Evolutionary conservation across 1,284 basidiomycete genomes (phyloP), one percentile per base, ranked within the genome.

Genomic region (Moesziomyces sp.): DNA sequence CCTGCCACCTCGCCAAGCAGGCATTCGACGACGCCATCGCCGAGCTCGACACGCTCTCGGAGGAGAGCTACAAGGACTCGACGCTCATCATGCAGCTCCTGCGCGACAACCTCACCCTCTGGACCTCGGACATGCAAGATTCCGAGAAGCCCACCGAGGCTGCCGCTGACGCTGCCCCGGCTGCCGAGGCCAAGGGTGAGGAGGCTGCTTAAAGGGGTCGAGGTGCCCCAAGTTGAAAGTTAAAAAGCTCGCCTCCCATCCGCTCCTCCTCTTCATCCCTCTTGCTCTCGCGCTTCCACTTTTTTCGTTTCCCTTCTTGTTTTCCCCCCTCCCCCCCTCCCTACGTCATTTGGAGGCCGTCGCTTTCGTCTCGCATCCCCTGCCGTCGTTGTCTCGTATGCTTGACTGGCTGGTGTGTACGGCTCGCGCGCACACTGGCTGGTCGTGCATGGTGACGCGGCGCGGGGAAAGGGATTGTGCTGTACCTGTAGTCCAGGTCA

Each of bases 11-110:
- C 81, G 96, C 96, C 86, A 99, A 99, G 89, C 95, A 98, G 88
- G 96, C 96, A 21, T 99, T 99, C 85, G 96, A 99, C 83, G 97
- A 99, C 86, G 97, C 97, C 58, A 99, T 99, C 85, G 96, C 96
- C 80, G 96, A 99, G 88, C 93, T 99, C 85, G 96, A 99, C 89
- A 99, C 96, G 42, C 90, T 99, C 68, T 97, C 94, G 80, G 96
- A 99, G 88, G 96, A 99, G 90, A 93, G 92, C 87, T 99, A 99
- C 93, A 98, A 99, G 89, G 84, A 86, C 80, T 83, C 72, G 92
- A 97, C 87, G 50, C 89, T 98, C 83, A 99, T 99, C 88, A 99
- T 99, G 96, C 96, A 99, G 87, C 88, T 99, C 76, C 90, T 99
- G 85, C 91, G 97, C 84, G 96, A 99, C 87, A 98, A 99, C 90